Evolutionary conservation across 768 basidiomycete species (phyloP).

Genomic region (Leccinum broughii): DNA sequence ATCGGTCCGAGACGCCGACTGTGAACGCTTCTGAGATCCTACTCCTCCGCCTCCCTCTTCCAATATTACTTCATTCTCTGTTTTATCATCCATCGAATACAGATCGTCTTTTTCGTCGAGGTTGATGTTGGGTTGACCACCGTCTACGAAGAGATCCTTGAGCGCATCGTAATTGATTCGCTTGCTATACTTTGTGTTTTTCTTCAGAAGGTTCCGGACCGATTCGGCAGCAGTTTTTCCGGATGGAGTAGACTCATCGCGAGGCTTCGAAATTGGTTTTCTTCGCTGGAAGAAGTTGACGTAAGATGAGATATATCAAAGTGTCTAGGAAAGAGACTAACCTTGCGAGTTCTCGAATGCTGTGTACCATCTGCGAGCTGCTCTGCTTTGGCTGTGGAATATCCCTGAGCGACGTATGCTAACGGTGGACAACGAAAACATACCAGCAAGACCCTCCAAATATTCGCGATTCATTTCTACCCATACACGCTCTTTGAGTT

Average conservation of each 20-base stretch:
- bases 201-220: conserved; percentile 61
- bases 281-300: conserved; percentile 52
- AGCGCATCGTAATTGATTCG: conserved; percentile 93
- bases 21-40: conserved; percentile 33
- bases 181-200: conserved; percentile 86
- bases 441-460: conserved; percentile 79
- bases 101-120: conserved; percentile 49
- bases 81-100: conserved; percentile 54
- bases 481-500: conserved; percentile 89
- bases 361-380: conserved; percentile 43
- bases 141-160: conserved; percentile 69
- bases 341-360: conserved; percentile 70
- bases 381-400: conserved; percentile 66
- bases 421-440: conserved; percentile 7
- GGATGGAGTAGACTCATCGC: conserved; percentile 66
- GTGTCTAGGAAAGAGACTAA: conserved; percentile 52
- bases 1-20: conserved; percentile 22
- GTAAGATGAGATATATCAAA: conserved; percentile 17
- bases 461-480: conserved; percentile 93
- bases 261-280: conserved; percentile 62
- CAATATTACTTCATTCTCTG: conserved; percentile 41
- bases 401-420: conserved; percentile 44
- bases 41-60: conserved; percentile 43
- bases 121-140: conserved; percentile 20
- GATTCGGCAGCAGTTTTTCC: conserved; percentile 37